Conservation (phyloP, 768 basidiomycete species). For the Fomitopsis pulvina region DNA sequence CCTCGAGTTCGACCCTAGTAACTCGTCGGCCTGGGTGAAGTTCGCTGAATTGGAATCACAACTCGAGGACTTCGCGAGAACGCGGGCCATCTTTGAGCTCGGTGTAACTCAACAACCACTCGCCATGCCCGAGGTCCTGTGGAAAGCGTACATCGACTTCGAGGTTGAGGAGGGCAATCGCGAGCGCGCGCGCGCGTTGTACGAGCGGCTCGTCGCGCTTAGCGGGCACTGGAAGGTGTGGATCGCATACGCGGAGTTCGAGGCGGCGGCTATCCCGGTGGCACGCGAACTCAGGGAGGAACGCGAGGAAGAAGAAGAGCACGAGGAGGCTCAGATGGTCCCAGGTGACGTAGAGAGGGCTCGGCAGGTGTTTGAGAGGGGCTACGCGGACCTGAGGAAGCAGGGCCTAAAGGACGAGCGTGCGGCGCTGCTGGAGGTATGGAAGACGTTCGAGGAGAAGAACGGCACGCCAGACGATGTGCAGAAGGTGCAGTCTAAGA, state of each 20-base stretch:
- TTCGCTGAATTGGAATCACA: constrained; percentile 89
- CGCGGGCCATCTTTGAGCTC: constrained; percentile 91
- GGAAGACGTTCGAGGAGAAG: constrained; percentile 89
- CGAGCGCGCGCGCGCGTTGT: constrained; percentile 73
- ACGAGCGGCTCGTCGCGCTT: constrained; percentile 78
- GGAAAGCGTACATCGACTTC: constrained; percentile 97
- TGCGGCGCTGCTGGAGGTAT: constrained; percentile 85
- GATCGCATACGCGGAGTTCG: constrained; percentile 93
- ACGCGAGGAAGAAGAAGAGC: constrained; percentile 48
- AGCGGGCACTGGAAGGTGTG: constrained; percentile 97
- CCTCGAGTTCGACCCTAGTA: constrained; percentile 89
- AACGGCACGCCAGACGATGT: constrained; percentile 70
- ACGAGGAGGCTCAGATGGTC: constrained; percentile 52
- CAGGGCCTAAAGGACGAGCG: constrained; percentile 90
- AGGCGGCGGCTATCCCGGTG: constrained; percentile 68
- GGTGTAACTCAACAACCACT: constrained; percentile 77
- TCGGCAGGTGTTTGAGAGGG: constrained; percentile 76
- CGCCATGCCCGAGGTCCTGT: constrained; percentile 91
- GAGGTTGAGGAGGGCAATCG: constrained; percentile 93
- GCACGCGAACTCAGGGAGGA: constrained; percentile 62
- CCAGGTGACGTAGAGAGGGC: constrained; percentile 69
- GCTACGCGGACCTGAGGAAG: constrained; percentile 79
- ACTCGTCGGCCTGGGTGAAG: constrained; percentile 93
- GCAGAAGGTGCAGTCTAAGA: constrained; percentile 82
- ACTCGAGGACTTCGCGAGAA: constrained; percentile 81